Conservation (phyloP, 352 stramenopile species). For the Plasmopara halstedii region DNA sequence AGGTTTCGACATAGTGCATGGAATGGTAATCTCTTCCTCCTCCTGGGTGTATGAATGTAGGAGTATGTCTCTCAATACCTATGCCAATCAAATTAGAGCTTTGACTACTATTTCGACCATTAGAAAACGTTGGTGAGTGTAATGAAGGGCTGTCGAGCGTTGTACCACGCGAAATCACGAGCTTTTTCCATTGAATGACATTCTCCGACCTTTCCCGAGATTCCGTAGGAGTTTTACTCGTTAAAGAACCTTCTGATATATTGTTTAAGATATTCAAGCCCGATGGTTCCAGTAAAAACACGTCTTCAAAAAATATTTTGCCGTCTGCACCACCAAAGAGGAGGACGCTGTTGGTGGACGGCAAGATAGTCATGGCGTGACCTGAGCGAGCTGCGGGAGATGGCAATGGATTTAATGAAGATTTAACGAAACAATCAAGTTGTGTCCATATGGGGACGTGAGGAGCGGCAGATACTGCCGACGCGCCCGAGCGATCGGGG, state of each 20-base stretch:
- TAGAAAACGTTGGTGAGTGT: slow-evolving; percentile 12
- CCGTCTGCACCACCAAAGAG: slow-evolving; percentile 59
- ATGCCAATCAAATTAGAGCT: slow-evolving; percentile 6
- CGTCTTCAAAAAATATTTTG: slow-evolving; percentile 51
- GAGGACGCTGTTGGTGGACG: slow-evolving; percentile 37
- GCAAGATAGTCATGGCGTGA: slow-evolving; percentile 51
- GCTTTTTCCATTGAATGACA: slow-evolving; percentile 41
- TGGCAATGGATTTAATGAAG: not conserved
- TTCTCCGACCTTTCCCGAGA: not conserved
- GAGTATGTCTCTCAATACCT: slow-evolving; percentile 3
- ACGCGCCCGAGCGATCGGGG: not conserved
- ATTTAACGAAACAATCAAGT: slow-evolving; percentile 1
- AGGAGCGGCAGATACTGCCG: slow-evolving; percentile 1
- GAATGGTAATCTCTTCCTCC: slow-evolving; percentile 50
- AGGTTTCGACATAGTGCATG: slow-evolving; percentile 61
- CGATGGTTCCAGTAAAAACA: slow-evolving; percentile 43
- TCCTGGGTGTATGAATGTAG: slow-evolving; percentile 14
- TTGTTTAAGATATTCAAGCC: slow-evolving; percentile 8
- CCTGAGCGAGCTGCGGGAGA: slow-evolving; percentile 35
- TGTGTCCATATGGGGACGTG: slow-evolving; percentile 21
- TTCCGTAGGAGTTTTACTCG: slow-evolving; percentile 1
- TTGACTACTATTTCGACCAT: slow-evolving; percentile 1
- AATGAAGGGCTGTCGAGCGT: slow-evolving; percentile 9
- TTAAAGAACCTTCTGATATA: not conserved
- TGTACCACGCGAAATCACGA: slow-evolving; percentile 32